Base-by-base conservation (phyloP, 495 filamentous ascomycete genomes). In the Aspergillus nidulans region DNA sequence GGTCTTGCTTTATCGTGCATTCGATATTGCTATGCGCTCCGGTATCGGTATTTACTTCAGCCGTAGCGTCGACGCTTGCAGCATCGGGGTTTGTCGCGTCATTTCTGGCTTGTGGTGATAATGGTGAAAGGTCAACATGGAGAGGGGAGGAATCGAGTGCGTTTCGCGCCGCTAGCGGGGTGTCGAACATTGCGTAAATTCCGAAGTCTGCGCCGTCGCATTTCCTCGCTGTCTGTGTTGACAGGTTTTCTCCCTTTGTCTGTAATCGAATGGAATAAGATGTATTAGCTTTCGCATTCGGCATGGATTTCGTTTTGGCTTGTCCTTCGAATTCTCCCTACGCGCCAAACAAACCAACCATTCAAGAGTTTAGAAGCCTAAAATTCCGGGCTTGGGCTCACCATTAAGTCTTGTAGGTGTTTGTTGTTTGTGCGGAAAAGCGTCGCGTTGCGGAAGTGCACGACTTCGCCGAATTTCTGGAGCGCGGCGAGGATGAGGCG, bases 401-500 rank as follows among this genome's bases (percentile, higher is more conserved):
- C n/a, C n/a, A n/a, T n/a, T n/a, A n/a, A n/a, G n/a, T 10, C 30
- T 12, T 39, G 36, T 39, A 39, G 3, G 36, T 18, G 8, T 8
- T 18, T 39, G 18, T 8, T 39, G 3, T 39, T 16, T 39, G 9
- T 34, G 8, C 30, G 30, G 8, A 34, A 12, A 2, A 34, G 30
- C 30, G 30, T 10, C 30, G 30, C 72, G 60, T 81, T 84, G 67
- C 85, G 82, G 72, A 90, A 97, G 57, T 84, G 83, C 20, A 83
- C 80, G 8, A 97, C 81, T 47, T 90, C 82, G 49, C 89, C 90
- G 67, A 87, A 88, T 63, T 79, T 79, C 66, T 90, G 84, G 21
- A 97, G 71, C 20, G 86, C 79, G 32, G 79, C 76, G 21, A 95
- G 75, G 26, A 97, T 74, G 25, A 85, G 78, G 47, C 85, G 83